These are phyloP conservation scores for Diaporthe vexans DNA, from an alignment of 2,329 filamentous ascomycete genomes.

Conservation along the genomic window DNA sequence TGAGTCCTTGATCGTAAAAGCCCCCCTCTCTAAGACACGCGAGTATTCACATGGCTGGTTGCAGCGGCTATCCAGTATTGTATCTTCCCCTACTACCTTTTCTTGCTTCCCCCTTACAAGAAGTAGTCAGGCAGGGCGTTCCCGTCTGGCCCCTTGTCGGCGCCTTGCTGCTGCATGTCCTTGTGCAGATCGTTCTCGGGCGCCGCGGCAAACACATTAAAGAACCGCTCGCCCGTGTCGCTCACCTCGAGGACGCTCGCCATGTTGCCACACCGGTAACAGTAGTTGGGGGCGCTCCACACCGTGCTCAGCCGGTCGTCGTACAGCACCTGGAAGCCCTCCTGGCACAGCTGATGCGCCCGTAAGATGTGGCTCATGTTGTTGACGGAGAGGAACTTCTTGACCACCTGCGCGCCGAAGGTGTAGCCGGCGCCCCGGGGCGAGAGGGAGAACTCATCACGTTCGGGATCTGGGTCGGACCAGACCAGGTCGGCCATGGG, in stretches of 20 bases:
- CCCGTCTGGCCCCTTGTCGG: constrained; percentile 76
- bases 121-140: constrained; percentile 79
- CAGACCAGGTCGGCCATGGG: constrained; percentile 99
- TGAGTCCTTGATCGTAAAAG: constrained; percentile 1
- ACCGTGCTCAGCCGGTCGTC: constrained; percentile 95
- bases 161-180: constrained; percentile 75
- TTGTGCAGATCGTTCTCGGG: constrained; percentile 95
- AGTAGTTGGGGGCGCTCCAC: constrained; percentile 98
- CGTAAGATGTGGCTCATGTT: constrained; percentile 97
- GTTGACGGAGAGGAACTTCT: constrained; percentile 98
- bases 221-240: constrained; percentile 91
- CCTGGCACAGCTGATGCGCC: constrained; percentile 98
- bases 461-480: constrained; percentile 97
- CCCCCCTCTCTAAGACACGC: background rate
- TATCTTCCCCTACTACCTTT: background rate
- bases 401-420: constrained; percentile 96
- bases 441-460: constrained; percentile 95
- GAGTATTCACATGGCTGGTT: background rate
- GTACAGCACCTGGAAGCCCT: constrained; percentile 97
- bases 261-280: constrained; percentile 96
- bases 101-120: constrained; percentile 61
- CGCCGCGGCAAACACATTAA: constrained; percentile 97
- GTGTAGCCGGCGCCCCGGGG: constrained; percentile 96
- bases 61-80: constrained; percentile 18
- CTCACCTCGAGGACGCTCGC: constrained; percentile 97